Base-by-base conservation (phyloP, 164 flowering plant species). In the Vitis rupestris region DNA sequence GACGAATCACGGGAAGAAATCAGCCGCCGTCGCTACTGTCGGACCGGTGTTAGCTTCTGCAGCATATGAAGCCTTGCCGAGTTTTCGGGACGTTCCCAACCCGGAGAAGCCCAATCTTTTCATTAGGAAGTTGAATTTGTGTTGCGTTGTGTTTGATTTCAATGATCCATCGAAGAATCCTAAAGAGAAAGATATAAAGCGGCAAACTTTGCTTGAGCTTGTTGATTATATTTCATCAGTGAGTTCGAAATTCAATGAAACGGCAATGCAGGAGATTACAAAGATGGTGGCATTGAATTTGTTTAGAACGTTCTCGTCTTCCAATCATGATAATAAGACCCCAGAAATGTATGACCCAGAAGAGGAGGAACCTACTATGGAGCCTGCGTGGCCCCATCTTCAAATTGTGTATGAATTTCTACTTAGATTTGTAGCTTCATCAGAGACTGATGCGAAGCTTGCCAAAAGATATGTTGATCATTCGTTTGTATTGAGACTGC, bases 301-400 rank as follows among this genome's bases (percentile, higher is more conserved):
- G 71, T 91, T 91, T 55, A 73, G 94, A 16, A 74, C 91, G 4
- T 86, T 90, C 59, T 82, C 90, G 19, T 83, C 87, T 11, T 59
- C 83, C 1, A 82, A 80, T 72, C 83, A 74, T 68, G 94, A 88
- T 37, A 78, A 63, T 61, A 86, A 80, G 79, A 54, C 71, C n/a
- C 80, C 75, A 1, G 93, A 91, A 50, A 63, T 72, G 52, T 84
- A 65, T 83, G 97, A 91, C 44, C 80, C 82, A 0, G 94, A 91
- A 19, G 97, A 91, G 55, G 94, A 88, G 55, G 94, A 89, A 61
- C 87, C 85, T 2, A 67, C 78, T 2, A 79, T 84, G 88, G 97
- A 90, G 64, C 90, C 93, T 0, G 82, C 94, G 8, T 91, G 94
- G 97, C 87, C 92, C 30, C 97, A 91, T 77, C 80, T 91, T 76